Evolutionary conservation across 2,329 filamentous ascomycete genomes (phyloP).

Genomic region (Botryotinia narcissicola): DNA sequence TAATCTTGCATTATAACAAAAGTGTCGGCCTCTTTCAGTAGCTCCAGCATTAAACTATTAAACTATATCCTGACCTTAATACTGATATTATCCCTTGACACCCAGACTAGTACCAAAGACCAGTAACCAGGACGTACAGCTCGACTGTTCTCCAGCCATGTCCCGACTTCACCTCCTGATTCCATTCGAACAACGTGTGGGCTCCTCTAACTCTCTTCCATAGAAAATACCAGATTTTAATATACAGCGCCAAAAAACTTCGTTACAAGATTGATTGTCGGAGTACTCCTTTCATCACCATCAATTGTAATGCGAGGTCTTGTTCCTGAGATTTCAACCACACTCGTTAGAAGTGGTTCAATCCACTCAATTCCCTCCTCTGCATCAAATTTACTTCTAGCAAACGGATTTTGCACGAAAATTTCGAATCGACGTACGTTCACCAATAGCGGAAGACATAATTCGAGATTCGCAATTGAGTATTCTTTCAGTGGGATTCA

Average conservation of each 20-base stretch:
- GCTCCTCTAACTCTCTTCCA: background rate
- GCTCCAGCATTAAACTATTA: background rate
- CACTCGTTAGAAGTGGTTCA: background rate
- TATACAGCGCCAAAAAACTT: background rate
- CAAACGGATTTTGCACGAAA: background rate
- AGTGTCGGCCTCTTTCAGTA: background rate
- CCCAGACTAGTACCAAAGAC: background rate
- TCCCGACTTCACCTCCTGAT: background rate
- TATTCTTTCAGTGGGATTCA: background rate
- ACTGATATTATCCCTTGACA: background rate
- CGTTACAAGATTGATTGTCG: background rate
- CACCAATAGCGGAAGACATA: background rate
- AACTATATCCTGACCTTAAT: background rate
- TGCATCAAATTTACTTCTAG: background rate
- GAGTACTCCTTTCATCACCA: background rate
- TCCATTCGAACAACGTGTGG: background rate
- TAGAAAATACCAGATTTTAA: background rate
- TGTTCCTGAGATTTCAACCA: background rate
- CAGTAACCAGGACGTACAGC: background rate
- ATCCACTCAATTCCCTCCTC: background rate
- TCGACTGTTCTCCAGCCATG: background rate
- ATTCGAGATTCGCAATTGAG: background rate
- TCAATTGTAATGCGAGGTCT: background rate
- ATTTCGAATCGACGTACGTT: background rate
- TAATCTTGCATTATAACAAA: background rate